Percentiles rank a stretch among this genome's conserved stretches.
Evolutionary conservation across 768 basidiomycete species (phyloP).

Genomic region (Termitomyces sp.): DNA sequence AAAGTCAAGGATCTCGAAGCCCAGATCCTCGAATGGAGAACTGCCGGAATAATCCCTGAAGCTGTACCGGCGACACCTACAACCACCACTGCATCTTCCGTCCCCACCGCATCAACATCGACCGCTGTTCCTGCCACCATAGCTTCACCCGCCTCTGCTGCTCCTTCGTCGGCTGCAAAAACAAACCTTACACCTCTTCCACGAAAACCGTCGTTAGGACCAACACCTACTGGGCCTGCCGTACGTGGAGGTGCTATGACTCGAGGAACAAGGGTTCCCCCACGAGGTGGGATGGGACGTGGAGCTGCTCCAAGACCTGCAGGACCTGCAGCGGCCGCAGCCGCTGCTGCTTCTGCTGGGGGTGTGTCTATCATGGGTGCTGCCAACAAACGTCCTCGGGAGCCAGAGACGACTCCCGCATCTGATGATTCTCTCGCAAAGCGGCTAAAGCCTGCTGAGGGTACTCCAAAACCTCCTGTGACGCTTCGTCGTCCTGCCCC

Average conservation of each 20-base stretch:
- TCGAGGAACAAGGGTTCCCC: slow-evolving; percentile 19
- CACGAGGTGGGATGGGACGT: slow-evolving; percentile 18
- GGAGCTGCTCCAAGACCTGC: slow-evolving; percentile 21
- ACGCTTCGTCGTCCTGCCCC: slow-evolving; percentile 16
- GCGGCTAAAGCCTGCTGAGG: slow-evolving; percentile 57
- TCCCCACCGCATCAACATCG: slow-evolving; percentile 21
- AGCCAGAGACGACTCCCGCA: slow-evolving; percentile 27
- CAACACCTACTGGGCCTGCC: slow-evolving; percentile 15
- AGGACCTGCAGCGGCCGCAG: slow-evolving; percentile 18
- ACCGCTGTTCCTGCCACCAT: slow-evolving; percentile 6
- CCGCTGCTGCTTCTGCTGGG: slow-evolving; percentile 17
- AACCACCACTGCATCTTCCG: slow-evolving; percentile 19
- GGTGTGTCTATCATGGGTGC: slow-evolving; percentile 64
- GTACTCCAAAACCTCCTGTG: slow-evolving; percentile 17
- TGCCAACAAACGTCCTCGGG: slow-evolving; percentile 60
- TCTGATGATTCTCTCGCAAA: slow-evolving; percentile 62
- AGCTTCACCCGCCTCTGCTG: slow-evolving; percentile 2
- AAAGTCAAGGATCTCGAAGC: slow-evolving; percentile 68
- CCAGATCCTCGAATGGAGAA: slow-evolving; percentile 55
- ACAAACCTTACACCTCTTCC: slow-evolving; percentile 11
- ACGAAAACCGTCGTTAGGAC: slow-evolving; percentile 16
- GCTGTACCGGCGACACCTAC: slow-evolving; percentile 21
- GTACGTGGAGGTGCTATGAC: slow-evolving; percentile 35
- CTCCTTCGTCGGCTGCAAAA: slow-evolving; percentile 4
- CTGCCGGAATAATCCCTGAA: slow-evolving; percentile 44